These are phyloP conservation scores for Bifiguratus adelaidae DNA, from an alignment of 192 early-diverging fungal species.

Conservation along the genomic window DNA sequence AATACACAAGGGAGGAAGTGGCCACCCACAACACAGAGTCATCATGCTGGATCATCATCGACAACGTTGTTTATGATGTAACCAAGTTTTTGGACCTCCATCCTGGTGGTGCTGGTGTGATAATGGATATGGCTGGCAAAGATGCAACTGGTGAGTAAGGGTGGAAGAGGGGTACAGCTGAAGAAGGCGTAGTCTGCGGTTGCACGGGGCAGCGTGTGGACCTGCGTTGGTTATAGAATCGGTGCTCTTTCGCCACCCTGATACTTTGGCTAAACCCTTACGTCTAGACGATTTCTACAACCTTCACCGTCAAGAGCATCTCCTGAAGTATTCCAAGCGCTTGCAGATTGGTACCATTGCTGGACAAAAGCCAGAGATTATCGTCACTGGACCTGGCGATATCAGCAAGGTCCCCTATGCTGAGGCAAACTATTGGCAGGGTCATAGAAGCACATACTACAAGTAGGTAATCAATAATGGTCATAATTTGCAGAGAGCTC, in stretches of 20 bases:
- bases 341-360: conserved; percentile 59
- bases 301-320: conserved; percentile 32
- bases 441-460: conserved; percentile 18
- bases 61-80: conserved; percentile 47
- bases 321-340: conserved; percentile 56
- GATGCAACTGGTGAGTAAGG: conserved; percentile 47
- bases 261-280: neutral
- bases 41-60: conserved; percentile 48
- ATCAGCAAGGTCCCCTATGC: conserved; percentile 54
- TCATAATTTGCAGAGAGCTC: neutral
- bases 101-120: conserved; percentile 44
- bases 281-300: conserved; percentile 16
- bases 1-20: conserved; percentile 19
- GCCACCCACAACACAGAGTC: conserved; percentile 9
- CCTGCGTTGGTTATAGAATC: neutral
- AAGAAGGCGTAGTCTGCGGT: neutral
- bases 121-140: conserved; percentile 66
- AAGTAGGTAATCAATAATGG: conserved; percentile 11
- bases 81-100: conserved; percentile 41
- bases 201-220: neutral
- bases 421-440: conserved; percentile 54
- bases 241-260: neutral
- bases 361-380: conserved; percentile 13
- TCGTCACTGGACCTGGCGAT: conserved; percentile 48
- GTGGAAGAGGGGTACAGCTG: neutral